Conservation (phyloP, 2,329 filamentous ascomycete species). For the Hypocreales sp. region DNA sequence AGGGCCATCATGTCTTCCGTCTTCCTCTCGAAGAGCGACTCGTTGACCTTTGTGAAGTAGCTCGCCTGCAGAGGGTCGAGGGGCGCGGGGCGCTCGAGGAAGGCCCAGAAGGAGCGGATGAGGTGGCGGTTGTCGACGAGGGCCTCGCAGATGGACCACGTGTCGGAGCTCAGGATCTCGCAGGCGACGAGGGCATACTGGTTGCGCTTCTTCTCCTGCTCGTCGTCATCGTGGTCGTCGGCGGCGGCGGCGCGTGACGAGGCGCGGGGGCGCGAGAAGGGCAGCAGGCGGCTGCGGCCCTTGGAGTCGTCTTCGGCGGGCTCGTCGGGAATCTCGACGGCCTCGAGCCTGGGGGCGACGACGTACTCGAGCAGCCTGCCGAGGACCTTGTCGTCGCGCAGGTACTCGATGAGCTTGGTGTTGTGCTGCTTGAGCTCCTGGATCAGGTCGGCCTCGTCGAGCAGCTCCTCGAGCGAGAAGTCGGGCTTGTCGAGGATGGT, state of each 20-base stretch:
- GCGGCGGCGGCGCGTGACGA: conserved; percentile 34
- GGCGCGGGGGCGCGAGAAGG: conserved; percentile 36
- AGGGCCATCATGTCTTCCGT: conserved; percentile 93
- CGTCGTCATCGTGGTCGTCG: conserved; percentile 44
- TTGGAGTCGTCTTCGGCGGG: conserved; percentile 35
- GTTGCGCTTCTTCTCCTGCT: conserved; percentile 78
- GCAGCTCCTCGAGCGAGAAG: conserved; percentile 85
- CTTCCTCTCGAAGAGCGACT: conserved; percentile 94
- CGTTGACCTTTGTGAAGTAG: conserved; percentile 98
- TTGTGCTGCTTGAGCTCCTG: conserved; percentile 98
- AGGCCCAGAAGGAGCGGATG: conserved; percentile 79
- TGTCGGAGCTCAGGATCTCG: conserved; percentile 87
- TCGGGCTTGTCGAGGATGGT: conserved; percentile 93
- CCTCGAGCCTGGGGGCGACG: conserved; percentile 57
- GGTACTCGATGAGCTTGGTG: conserved; percentile 89
- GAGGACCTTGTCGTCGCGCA: conserved; percentile 75
- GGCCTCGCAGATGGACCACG: conserved; percentile 91
- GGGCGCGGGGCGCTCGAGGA: conserved; percentile 68
- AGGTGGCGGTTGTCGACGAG: conserved; percentile 71
- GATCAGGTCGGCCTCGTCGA: conserved; percentile 91
- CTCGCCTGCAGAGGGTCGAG: conserved; percentile 88
- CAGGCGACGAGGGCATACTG: conserved; percentile 89
- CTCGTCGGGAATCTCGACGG: conserved; percentile 33
- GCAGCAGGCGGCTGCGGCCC: conserved; percentile 23
- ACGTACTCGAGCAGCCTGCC: conserved; percentile 84